Percentiles rank a stretch among this genome's conserved stretches.
Conservation (phyloP, 1,284 basidiomycete species). For the Lentinula novae-zelandiae region DNA sequence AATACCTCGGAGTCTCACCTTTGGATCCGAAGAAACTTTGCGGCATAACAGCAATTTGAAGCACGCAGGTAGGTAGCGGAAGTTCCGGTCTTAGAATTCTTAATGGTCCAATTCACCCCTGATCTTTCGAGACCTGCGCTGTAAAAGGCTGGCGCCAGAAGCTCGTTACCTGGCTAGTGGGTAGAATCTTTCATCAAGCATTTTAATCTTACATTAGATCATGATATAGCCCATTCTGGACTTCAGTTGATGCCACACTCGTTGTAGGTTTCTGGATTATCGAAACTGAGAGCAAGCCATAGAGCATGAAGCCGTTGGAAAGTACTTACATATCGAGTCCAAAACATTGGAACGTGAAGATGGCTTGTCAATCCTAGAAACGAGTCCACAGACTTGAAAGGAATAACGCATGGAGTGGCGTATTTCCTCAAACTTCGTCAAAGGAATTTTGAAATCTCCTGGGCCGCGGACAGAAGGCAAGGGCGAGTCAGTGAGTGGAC, state of each 20-base stretch:
- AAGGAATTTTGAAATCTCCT: not conserved
- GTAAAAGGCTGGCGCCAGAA: not conserved
- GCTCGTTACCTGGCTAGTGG: not conserved
- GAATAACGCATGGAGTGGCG: constrained; percentile 12
- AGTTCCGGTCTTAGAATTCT: not conserved
- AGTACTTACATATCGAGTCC: not conserved
- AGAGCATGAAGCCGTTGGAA: not conserved
- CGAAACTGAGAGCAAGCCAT: not conserved
- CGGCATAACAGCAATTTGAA: not conserved
- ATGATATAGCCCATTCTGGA: not conserved
- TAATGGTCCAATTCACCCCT: not conserved
- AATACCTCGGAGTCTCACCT: not conserved
- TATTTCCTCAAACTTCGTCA: constrained; percentile 3
- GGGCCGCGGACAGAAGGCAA: not conserved
- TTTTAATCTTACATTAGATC: not conserved
- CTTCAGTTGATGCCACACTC: not conserved
- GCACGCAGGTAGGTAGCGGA: not conserved
- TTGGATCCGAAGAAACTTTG: not conserved
- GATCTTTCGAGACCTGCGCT: not conserved
- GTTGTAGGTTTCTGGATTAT: not conserved
- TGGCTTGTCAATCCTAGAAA: not conserved
- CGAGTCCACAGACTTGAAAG: not conserved
- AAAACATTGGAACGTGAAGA: not conserved
- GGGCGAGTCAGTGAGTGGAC: not conserved
- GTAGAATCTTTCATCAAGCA: not conserved